Evolutionary conservation across 164 flowering plant species (phyloP).

Genomic region (Houttuynia cordata): DNA sequence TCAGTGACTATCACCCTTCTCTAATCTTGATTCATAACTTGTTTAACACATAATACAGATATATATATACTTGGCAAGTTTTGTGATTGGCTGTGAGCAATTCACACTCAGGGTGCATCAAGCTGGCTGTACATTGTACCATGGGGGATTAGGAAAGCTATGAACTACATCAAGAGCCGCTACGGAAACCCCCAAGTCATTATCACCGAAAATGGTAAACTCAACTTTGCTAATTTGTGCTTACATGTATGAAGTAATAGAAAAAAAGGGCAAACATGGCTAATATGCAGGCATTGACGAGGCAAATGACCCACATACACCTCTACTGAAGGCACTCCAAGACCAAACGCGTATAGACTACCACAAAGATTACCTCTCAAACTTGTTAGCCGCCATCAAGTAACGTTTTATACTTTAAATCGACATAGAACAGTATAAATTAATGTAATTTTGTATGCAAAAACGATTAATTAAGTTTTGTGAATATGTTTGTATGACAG

Average conservation of each 20-base stretch:
- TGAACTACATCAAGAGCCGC: slow-evolving; percentile 43
- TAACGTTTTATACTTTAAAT: not conserved
- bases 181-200: slow-evolving; percentile 58
- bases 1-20: slow-evolving; percentile 8
- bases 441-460: not conserved
- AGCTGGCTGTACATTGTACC: slow-evolving; percentile 85
- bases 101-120: slow-evolving; percentile 56
- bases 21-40: not conserved
- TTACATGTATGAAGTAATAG: not conserved
- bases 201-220: slow-evolving; percentile 74
- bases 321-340: slow-evolving; percentile 60
- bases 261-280: too few species aligned
- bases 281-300: slow-evolving; percentile 87
- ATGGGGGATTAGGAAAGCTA: slow-evolving; percentile 69
- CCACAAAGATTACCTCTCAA: slow-evolving; percentile 48
- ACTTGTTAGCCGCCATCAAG: slow-evolving; percentile 8
- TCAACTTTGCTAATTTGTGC: not conserved
- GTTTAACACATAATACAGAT: too few species aligned
- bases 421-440: not conserved
- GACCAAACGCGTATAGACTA: slow-evolving; percentile 57
- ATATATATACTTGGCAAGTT: not conserved
- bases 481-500: slow-evolving; percentile 22
- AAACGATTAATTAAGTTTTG: not conserved
- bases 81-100: not conserved
- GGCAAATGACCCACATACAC: slow-evolving; percentile 30